A percentile compares a stretch with the other conserved stretches of the same genome.
Conservation (phyloP, 768 basidiomycete genomes). For the Amanita phalloides region DNA sequence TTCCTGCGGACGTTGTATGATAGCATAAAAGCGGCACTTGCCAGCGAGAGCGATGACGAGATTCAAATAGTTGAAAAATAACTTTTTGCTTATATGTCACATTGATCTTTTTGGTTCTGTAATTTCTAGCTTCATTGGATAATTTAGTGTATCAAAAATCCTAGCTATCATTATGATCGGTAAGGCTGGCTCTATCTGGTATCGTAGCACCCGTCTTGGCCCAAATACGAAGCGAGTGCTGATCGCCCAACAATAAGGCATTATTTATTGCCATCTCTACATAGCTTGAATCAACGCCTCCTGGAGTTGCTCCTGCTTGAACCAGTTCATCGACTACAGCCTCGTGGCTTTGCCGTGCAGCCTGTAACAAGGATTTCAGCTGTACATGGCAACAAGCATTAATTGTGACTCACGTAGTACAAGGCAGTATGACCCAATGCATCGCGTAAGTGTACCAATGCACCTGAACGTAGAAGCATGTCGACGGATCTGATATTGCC, state of each 20-base stretch:
- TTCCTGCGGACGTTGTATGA: constrained; percentile 57
- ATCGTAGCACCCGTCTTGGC: constrained; percentile 34
- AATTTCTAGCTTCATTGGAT: neutral
- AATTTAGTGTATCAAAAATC: neutral
- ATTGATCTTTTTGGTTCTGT: constrained; percentile 6
- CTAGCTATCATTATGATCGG: neutral
- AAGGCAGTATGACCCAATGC: constrained; percentile 72
- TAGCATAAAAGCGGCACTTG: constrained; percentile 28
- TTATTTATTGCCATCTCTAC: constrained; percentile 33
- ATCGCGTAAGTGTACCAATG: constrained; percentile 77
- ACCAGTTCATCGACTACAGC: constrained; percentile 53
- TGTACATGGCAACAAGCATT: neutral
- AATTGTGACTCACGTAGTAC: constrained; percentile 51
- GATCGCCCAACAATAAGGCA: constrained; percentile 29
- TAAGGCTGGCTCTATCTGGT: constrained; percentile 1
- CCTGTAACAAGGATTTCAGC: constrained; percentile 27
- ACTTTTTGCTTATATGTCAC: neutral
- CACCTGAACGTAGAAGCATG: constrained; percentile 58
- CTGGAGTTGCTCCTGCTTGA: constrained; percentile 64
- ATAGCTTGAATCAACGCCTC: constrained; percentile 58
- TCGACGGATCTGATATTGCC: constrained; percentile 37
- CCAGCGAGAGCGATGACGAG: constrained; percentile 17
- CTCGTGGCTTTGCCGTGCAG: constrained; percentile 62
- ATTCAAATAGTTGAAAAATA: constrained; percentile 12
- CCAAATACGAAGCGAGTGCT: constrained; percentile 40